These are phyloP conservation scores for Solanum commersonii DNA, from an alignment of 257 asterid species.

Conservation along the genomic window DNA sequence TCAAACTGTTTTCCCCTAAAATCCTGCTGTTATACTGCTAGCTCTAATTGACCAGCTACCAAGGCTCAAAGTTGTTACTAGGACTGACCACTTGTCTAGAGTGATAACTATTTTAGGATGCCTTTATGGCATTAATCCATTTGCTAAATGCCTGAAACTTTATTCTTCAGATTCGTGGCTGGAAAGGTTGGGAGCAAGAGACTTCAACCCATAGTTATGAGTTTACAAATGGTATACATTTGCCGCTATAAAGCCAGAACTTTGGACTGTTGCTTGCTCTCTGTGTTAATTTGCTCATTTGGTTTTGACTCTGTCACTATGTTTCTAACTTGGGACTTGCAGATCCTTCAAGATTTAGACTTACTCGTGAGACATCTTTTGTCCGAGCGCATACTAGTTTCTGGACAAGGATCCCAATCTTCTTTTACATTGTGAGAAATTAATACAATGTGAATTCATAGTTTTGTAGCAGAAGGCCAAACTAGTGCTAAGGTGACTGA, in stretches of 20 bases:
- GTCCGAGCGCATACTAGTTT: constrained; percentile 90
- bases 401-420: constrained; percentile 77
- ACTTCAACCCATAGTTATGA: constrained; percentile 65
- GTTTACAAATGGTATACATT: constrained; percentile 61
- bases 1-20: not conserved
- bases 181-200: constrained; percentile 95
- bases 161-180: constrained; percentile 62
- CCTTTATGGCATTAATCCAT: not conserved
- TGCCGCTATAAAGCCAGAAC: not conserved
- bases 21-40: not conserved
- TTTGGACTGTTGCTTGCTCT: not conserved
- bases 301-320: not conserved
- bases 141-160: not conserved
- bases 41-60: not conserved
- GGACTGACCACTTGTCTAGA: not conserved
- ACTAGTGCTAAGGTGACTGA: not conserved
- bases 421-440: constrained; percentile 68
- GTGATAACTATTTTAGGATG: not conserved
- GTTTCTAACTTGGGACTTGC: constrained; percentile 13
- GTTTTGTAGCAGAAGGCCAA: not conserved
- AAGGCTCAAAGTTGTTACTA: not conserved
- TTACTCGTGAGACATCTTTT: constrained; percentile 87
- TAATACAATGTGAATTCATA: not conserved
- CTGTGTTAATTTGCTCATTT: not conserved
- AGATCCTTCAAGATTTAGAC: constrained; percentile 95